Evolutionary conservation across 179 eudicot species (phyloP), one percentile per base, ranked within the genome.

Genomic region (Actinidia chinensis): DNA sequence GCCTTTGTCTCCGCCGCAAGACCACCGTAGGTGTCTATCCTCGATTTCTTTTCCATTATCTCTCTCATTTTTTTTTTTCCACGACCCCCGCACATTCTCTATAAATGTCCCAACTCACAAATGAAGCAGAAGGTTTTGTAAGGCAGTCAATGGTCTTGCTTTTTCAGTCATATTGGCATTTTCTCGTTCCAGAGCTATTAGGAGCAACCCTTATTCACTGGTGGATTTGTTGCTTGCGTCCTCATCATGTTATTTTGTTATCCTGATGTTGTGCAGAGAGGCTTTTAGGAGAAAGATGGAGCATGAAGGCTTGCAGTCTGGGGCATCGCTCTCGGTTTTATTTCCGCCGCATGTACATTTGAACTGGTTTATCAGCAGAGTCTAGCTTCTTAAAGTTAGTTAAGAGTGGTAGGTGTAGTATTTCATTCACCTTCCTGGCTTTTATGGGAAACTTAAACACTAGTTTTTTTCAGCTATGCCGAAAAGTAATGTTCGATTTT

Each of bases 351-450:
- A n/a, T n/a, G 79, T 79, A 78, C 83, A 20, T 87, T 80, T 76
- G 84, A 81, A 74, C 79, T 28, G 80, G 75, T 56, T 68, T 84
- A 75, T 83, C 89, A 70, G 60, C 86, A 22, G 90, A 88, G 76
- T 84, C 93, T n/a, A 94, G 91, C n/a, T n/a, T n/a, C 79, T 68
- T 86, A 36, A 92, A 91, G 79, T 85, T 92, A 78, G n/a, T n/a
- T n/a, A n/a, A n/a, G n/a, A 76, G 80, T 67, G 92, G 94, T 92
- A n/a, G n/a, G n/a, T n/a, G n/a, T 70, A 74, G 84, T 83, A 67
- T 76, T 8, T 48, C 42, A 11, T n/a, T n/a, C n/a, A n/a, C n/a
- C 51, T 4, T 22, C 25, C 42, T 74, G 3, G 8, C 13, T n/a
- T n/a, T 55, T 68, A 23, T 23, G 14, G 42, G 73, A 52, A 55